Percentiles rank a stretch among this genome's conserved stretches.
Conservation (phyloP, 2,329 filamentous ascomycete species). For the Talaromyces sp. region DNA sequence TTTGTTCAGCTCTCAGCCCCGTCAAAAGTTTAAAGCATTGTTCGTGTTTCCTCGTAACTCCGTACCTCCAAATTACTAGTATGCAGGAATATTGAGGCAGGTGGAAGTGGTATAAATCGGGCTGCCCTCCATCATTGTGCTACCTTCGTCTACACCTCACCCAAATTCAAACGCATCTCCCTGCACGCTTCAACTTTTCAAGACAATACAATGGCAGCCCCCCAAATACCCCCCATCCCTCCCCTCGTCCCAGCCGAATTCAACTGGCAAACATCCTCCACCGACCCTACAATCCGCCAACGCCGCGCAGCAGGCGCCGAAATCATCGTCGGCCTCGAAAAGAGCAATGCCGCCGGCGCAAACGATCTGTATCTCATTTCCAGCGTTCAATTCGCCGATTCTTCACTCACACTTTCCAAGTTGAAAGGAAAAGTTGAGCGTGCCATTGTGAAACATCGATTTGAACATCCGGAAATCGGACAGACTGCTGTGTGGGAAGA, state of each 20-base stretch:
- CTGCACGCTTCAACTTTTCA: not conserved
- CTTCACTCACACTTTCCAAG: not conserved
- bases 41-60: not conserved
- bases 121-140: not conserved
- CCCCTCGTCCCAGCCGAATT: conserved; percentile 8
- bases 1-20: not conserved
- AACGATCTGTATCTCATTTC: conserved; percentile 14
- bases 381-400: not conserved
- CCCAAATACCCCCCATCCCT: conserved; percentile 20
- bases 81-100: not conserved
- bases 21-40: not conserved
- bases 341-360: conserved; percentile 7
- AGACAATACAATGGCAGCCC: not conserved
- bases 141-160: not conserved
- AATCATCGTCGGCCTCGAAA: conserved; percentile 10
- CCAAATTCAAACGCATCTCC: not conserved
- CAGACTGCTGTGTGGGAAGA: conserved; percentile 8
- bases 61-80: not conserved
- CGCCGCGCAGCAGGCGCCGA: conserved; percentile 14
- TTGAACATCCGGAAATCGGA: conserved; percentile 17
- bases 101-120: not conserved
- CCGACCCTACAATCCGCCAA: conserved; percentile 9
- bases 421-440: conserved; percentile 12
- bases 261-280: conserved; percentile 6
- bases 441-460: conserved; percentile 7